A percentile compares a stretch with the other conserved stretches of the same genome.
These are phyloP conservation scores for Penicillium rolfsii DNA, from an alignment of 2,329 filamentous ascomycete genomes.

Conservation along the genomic window DNA sequence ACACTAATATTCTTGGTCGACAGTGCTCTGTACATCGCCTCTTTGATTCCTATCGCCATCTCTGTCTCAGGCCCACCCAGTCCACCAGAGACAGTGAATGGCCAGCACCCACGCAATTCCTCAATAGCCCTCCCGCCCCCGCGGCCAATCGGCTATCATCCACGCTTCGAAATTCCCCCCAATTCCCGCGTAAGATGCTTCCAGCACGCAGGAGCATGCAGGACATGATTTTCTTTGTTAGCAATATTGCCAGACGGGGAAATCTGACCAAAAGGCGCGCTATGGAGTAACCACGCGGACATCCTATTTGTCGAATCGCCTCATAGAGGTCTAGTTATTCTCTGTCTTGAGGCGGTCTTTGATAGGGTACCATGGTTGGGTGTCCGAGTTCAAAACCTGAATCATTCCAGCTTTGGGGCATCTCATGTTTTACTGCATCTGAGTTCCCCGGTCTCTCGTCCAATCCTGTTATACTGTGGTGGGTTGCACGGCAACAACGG, in stretches of 20 bases:
- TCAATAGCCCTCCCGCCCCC: neutral
- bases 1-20: neutral
- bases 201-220: conserved; percentile 5
- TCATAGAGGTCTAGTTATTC: neutral
- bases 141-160: conserved; percentile 16
- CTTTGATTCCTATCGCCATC: neutral
- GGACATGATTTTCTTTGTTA: neutral
- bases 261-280: neutral
- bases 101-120: conserved; percentile 1
- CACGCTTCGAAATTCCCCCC: neutral
- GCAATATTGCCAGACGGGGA: neutral
- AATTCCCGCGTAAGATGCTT: neutral
- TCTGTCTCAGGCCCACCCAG: neutral
- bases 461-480: neutral
- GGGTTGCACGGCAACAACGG: neutral
- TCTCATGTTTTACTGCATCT: neutral
- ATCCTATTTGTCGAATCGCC: neutral
- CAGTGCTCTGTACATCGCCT: neutral
- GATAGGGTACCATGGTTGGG: neutral
- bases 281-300: neutral
- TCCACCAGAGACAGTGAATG: neutral
- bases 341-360: neutral
- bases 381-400: neutral
- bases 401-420: neutral
- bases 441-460: no score